Evolutionary conservation across 129 eudicot species (phyloP).

Genomic region (Arctium lappa): DNA sequence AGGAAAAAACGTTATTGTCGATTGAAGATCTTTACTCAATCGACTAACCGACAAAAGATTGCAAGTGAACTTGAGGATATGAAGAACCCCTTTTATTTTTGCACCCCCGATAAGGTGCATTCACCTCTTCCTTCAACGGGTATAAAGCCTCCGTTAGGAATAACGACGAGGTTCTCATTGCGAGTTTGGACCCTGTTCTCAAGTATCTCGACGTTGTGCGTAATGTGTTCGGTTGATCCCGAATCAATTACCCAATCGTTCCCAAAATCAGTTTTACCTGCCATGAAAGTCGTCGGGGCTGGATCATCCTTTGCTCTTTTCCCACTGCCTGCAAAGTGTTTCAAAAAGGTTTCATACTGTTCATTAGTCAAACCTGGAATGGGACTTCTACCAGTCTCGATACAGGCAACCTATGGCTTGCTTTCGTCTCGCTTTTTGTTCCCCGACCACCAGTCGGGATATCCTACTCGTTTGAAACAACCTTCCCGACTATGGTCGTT

Average conservation of each 20-base stretch:
- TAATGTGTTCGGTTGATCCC: not conserved
- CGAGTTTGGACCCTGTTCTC: too few relatives aligned
- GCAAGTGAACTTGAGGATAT: not conserved
- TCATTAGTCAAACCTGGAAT: constrained; percentile 11
- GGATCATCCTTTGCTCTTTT: not conserved
- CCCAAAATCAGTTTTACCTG: constrained; percentile 2
- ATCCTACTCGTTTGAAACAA: not conserved
- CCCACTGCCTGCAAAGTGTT: not conserved
- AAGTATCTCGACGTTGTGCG: not conserved
- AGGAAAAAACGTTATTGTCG: not conserved
- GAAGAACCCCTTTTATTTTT: not conserved
- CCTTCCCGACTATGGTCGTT: not conserved
- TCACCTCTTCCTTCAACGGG: not conserved
- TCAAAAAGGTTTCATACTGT: not conserved
- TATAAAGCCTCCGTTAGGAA: not conserved
- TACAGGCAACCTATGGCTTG: not conserved
- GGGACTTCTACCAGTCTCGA: not conserved
- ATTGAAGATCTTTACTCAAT: not conserved
- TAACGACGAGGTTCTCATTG: not conserved
- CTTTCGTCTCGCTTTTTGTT: not conserved
- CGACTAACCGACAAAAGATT: not conserved
- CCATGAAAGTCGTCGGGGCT: not conserved
- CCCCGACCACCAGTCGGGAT: not conserved
- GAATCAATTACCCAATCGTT: not conserved
- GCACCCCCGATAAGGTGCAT: not conserved